Evolutionary conservation across 371 early-diverging fungal genomes (phyloP), one percentile per base, ranked within the genome.

Genomic region (Mucor saturninus): DNA sequence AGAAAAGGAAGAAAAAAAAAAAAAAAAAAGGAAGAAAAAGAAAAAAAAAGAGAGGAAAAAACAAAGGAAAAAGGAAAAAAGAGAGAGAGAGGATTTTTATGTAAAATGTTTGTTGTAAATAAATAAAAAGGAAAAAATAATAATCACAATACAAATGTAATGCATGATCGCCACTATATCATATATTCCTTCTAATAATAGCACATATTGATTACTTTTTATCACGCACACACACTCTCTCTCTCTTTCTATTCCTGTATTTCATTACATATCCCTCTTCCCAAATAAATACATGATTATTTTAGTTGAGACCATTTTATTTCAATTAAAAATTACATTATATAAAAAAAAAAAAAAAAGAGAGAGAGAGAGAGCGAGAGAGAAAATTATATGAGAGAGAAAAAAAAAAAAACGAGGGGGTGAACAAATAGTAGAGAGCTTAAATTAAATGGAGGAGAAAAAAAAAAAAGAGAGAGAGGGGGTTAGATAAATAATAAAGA

Each of bases 11-110:
- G 55, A 45, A 64, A 60, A 68, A 59, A 63, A 51, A 67, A 61
- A 69, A 54, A 66, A 15, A 64, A 45, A 64, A 56, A 58, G 37
- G 59, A 26, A 61, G 56, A 65, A 39, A n/a, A 45, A 31, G 56
- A 60, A 55, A 13, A 38, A 59, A 38, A 35, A 10, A 54, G 43
- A 28, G 46, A 53, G 14, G 5, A 46, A 50, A 52, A 54, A 59
- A 53, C 26, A 56, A 52, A 51, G 31, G 37, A 29, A n/a, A 35
- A 42, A 38, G 46, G 31, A 51, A 28, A 43, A 14, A 45, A 30
- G 15, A 11, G 39, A 38, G 28, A 38, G 30, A 39, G 30, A 28
- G 52, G 32, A 54, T 35, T 31, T 53, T 15, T 29, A 15, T 50
- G 10, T 50, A 50, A 30, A 50, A 42, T 42, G 43, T 31, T 51